A percentile compares a stretch with the other conserved stretches of the same genome.
Evolutionary conservation across 2,329 filamentous ascomycete species (phyloP).

Genomic region (Magnaporthiopsis poae): DNA sequence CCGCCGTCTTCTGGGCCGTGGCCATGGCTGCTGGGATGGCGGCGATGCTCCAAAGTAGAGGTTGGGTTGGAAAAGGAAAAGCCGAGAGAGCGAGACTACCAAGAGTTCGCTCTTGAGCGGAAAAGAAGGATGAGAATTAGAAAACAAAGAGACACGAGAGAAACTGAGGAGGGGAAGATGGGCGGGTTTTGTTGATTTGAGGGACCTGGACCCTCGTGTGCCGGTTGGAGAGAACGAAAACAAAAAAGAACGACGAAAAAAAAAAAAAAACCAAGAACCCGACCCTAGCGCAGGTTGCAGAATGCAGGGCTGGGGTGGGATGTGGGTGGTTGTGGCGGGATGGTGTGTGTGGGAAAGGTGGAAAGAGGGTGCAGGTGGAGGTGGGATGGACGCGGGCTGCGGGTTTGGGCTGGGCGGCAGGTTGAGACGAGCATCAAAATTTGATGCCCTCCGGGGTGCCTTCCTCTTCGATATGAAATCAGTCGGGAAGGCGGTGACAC

Average conservation of each 20-base stretch:
- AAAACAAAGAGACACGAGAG: neutral
- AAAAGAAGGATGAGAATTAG: constrained; percentile 2
- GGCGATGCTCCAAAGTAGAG: neutral
- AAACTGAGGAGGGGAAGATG: neutral
- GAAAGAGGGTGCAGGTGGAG: neutral
- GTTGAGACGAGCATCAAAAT: neutral
- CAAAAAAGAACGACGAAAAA: neutral
- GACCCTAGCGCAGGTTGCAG: neutral
- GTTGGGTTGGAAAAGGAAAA: neutral
- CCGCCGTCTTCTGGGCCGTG: constrained; percentile 12
- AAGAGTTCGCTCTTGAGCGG: neutral
- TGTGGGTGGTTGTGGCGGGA: neutral
- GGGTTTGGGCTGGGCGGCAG: no score
- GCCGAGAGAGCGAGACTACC: neutral
- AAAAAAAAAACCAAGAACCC: neutral
- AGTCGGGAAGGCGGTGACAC: neutral
- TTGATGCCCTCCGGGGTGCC: neutral
- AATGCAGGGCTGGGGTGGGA: neutral
- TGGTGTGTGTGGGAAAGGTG: neutral
- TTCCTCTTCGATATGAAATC: neutral
- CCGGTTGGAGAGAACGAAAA: neutral
- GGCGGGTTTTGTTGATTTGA: neutral
- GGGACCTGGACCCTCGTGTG: neutral
- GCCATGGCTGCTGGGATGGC: constrained; percentile 18
- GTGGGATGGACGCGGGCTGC: neutral